Evolutionary conservation across 148 eudicot species (phyloP), one percentile per base, ranked within the genome.

Genomic region (Heliosperma pusillum): DNA sequence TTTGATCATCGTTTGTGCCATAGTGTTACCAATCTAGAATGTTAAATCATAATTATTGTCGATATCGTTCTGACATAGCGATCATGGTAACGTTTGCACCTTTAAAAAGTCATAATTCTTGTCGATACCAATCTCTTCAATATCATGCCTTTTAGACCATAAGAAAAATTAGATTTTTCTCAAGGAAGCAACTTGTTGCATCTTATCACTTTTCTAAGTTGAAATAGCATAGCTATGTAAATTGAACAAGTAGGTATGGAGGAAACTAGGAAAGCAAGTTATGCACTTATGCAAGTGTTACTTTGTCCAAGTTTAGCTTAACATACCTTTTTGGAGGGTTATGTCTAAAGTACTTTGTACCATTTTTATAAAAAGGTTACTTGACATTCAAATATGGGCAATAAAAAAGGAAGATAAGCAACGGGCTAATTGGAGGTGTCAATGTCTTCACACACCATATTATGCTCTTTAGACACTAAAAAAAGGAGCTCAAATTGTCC

Each of bases 301-400:
- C 64, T 25, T 70, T 80, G 83, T 80, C 83, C 74, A 80, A 30
- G 13, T 25, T 30, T 53, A 66, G 70, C 64, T 50, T 16, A 76
- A 80, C 83, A 76, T 71, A 66, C 79, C 73, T 80, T 80, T 65
- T 70, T 63, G 67, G 47, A 61, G 55, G 63, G 77, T 63, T 64
- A 22, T 36, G 69, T 64, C 52, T 19, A 47, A 19, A 76, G n/a
- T 56, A 45, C 74, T 24, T 61, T 64, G 67, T 70, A 71, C 73
- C 72, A 52, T 80, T 69, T 67, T 67, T 50, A 71, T 21, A 65
- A 58, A 27, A 62, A 52, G 53, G 71, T 70, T 70, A 69, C 60
- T 36, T 77, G 52, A 30, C 73, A 74, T 66, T 67, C 20, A 70
- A 61, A 65, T 5, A 80, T 80, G 79, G 83, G 79, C 76, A 42